Evolutionary conservation across 1,284 basidiomycete species (phyloP), one percentile per base, ranked within the genome.

Genomic region (Leccinum pachyderme): DNA sequence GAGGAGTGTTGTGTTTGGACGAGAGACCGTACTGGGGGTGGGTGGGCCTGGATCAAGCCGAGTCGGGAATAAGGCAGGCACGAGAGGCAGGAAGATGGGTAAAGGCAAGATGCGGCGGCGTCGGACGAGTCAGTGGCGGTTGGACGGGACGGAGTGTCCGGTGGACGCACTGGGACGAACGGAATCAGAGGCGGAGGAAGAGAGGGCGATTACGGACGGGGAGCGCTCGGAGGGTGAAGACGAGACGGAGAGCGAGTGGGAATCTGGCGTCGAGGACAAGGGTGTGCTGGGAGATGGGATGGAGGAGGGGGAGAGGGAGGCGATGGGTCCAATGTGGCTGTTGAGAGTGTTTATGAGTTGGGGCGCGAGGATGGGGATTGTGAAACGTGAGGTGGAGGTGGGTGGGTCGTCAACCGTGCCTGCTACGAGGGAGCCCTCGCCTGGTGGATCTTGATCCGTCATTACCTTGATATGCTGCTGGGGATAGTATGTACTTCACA

Each of bases 141-240:
- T 89, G 37, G 84, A 86, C 61, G 87, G 86, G 6, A 62, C 66
- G 35, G 78, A 81, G 66, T 72, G 81, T 46, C 67, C 84, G 1
- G 87, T 91, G 48, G 88, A 91, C 68, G 69, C 73, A 35, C 65
- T 81, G 43, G 88, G 89, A 12, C 73, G 87, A 47, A 90, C 86
- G 54, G 87, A 88, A 72, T 83, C 81, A 57, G 88, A 91, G 69
- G 87, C 77, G 24, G 86, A 86, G 62, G 88, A 90, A 60, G 89
- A 91, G 67, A 72, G 70, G 41, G 72, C 64, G 49, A 69, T 63
- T 13, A 61, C 59, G 18, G 65, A 63, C 9, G 61, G 55, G 7
- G 66, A 69, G 22, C 65, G 51, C 8, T 67, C 61, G 2, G 67
- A 68, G 39, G 61, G 47, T 8, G 65, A 66, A 22, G 64, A 81